Evolutionary conservation across 176 grass and related monocot genomes (phyloP).

Genomic region (Ensete glaucum): DNA sequence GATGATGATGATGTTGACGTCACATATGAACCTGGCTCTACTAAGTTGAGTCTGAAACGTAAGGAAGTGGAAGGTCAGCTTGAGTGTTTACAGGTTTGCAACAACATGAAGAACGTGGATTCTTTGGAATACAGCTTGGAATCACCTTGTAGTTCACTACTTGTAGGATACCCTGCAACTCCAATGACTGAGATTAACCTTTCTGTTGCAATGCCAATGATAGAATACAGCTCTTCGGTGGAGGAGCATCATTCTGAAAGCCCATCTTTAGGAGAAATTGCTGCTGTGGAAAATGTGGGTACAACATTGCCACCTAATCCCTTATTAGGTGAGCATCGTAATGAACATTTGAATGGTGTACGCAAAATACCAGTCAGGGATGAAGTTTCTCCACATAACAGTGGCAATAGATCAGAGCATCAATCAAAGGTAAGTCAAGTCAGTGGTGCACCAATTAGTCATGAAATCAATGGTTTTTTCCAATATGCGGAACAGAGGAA

Average conservation of each 20-base stretch:
- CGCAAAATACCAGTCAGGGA: slow-evolving; percentile 14
- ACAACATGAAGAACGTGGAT: too few species aligned
- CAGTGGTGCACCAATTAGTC: slow-evolving; percentile 1
- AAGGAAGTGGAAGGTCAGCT: too few species aligned
- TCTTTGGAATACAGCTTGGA: too few species aligned
- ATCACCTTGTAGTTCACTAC: background rate
- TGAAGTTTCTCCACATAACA: slow-evolving; percentile 17
- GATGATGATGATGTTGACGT: slow-evolving; percentile 24
- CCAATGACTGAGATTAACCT: slow-evolving; percentile 17
- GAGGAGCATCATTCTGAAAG: slow-evolving; percentile 22
- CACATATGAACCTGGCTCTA: slow-evolving; percentile 24
- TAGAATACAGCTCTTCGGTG: background rate
- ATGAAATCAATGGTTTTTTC: slow-evolving; percentile 19
- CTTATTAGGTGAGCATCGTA: slow-evolving; percentile 2
- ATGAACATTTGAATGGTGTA: slow-evolving; percentile 10
- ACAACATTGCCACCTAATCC: slow-evolving; percentile 18
- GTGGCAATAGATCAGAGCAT: slow-evolving; percentile 10
- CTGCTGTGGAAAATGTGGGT: background rate
- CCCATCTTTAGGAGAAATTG: slow-evolving; percentile 2
- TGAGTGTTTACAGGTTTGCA: too few species aligned
- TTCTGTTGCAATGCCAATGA: slow-evolving; percentile 16
- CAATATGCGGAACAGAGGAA: background rate
- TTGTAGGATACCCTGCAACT: slow-evolving; percentile 14
- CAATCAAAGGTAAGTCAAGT: slow-evolving; percentile 17
- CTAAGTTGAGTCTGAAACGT: too few species aligned